Evolutionary conservation across 768 basidiomycete genomes (phyloP).

Genomic region (Serendipita vermifera): DNA sequence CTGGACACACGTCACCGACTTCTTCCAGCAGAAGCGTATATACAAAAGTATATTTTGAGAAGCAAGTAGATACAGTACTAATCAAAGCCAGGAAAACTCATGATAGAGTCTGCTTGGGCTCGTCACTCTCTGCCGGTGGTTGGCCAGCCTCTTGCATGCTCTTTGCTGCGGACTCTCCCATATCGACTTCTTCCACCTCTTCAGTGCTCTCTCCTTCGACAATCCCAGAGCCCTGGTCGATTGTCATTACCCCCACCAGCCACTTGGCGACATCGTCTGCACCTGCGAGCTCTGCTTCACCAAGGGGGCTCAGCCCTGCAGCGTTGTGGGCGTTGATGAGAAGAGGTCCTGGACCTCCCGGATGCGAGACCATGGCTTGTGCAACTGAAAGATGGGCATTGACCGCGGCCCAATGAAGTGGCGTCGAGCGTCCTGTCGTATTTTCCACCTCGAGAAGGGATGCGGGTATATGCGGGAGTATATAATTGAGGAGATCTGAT

Average conservation of each 20-base stretch:
- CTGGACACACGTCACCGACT: no score
- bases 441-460: slow-evolving; percentile 52
- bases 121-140: no score
- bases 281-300: slow-evolving; percentile 63
- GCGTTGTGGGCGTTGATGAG: slow-evolving; percentile 66
- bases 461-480: slow-evolving; percentile 48
- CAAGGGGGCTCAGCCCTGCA: slow-evolving; percentile 63
- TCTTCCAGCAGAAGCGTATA: no score
- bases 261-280: slow-evolving; percentile 79
- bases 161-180: slow-evolving; percentile 14
- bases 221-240: slow-evolving; percentile 37
- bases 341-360: slow-evolving; percentile 39
- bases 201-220: slow-evolving; percentile 28
- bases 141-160: no score
- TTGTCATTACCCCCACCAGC: slow-evolving; percentile 69
- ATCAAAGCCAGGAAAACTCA: no score
- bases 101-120: no score
- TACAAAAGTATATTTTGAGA: no score
- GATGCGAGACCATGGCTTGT: slow-evolving; percentile 45
- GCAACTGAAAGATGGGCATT: slow-evolving; percentile 61
- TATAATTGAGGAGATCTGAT: slow-evolving; percentile 64
- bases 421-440: slow-evolving; percentile 51
- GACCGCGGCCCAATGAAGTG: slow-evolving; percentile 84
- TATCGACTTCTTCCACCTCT: slow-evolving; percentile 17
- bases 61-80: no score